Evolutionary conservation across 2,329 filamentous ascomycete genomes (phyloP).

Genomic region (Trichoderma afroharzianum): DNA sequence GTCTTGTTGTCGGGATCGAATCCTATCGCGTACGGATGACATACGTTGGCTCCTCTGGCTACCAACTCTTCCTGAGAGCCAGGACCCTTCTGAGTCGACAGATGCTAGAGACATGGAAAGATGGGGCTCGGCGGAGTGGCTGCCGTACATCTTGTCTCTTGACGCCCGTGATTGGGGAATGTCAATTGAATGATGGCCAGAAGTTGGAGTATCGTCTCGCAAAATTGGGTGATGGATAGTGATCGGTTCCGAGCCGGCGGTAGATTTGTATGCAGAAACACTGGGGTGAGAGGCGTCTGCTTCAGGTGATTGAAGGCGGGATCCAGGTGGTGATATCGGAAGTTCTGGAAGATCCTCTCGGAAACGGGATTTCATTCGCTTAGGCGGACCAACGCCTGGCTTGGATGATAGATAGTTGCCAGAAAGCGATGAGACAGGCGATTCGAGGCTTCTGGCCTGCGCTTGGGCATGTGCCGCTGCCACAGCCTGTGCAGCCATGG

Average conservation of each 20-base stretch:
- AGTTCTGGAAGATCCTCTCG: conserved; percentile 87
- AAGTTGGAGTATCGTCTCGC: conserved; percentile 46
- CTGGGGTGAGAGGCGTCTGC: conserved; percentile 44
- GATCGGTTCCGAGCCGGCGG: conserved; percentile 25
- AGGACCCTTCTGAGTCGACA: conserved; percentile 92
- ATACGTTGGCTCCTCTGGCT: conserved; percentile 48
- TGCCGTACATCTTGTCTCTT: conserved; percentile 25
- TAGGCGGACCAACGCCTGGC: conserved; percentile 51
- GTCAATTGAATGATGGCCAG: conserved; percentile 40
- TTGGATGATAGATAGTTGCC: conserved; percentile 32
- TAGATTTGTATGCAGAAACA: conserved; percentile 28
- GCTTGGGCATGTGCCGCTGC: conserved; percentile 31
- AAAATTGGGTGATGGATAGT: conserved; percentile 24
- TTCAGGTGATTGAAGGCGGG: conserved; percentile 74
- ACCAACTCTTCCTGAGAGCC: conserved; percentile 75
- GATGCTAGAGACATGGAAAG: conserved; percentile 86
- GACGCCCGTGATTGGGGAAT: conserved; percentile 23
- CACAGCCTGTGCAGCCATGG: conserved; percentile 29
- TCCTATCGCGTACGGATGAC: conserved; percentile 43
- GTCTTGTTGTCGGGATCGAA: conserved; percentile 31
- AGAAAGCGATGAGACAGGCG: conserved; percentile 5
- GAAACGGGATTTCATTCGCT: conserved; percentile 85
- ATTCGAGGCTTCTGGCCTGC: conserved; percentile 19
- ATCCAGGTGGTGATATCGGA: conserved; percentile 80
- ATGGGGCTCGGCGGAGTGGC: conserved; percentile 54